Conservation (phyloP, 352 stramenopile species). For the Thalassiosira pacifica region DNA sequence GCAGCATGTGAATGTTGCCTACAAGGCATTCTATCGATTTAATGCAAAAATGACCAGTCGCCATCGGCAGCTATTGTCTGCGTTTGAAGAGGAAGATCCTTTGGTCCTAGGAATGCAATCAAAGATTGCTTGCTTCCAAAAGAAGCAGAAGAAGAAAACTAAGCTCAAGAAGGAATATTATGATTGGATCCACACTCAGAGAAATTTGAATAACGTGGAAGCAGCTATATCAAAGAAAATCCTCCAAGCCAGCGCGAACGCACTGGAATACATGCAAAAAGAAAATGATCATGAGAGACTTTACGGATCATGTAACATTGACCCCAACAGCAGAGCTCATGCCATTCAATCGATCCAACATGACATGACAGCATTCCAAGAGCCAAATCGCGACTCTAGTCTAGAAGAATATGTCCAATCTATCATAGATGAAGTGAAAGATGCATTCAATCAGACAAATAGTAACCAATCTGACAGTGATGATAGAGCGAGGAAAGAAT, state of each 20-base stretch:
- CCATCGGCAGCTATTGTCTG: slow-evolving; percentile 7
- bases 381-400: background rate
- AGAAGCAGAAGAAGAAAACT: slow-evolving; percentile 22
- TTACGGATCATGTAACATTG: background rate
- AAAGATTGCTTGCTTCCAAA: slow-evolving; percentile 26
- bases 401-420: slow-evolving; percentile 10
- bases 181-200: slow-evolving; percentile 40
- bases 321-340: slow-evolving; percentile 17
- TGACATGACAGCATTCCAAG: background rate
- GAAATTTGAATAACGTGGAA: slow-evolving; percentile 21
- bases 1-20: too few relatives aligned
- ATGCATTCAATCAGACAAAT: background rate
- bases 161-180: slow-evolving; percentile 21
- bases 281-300: background rate
- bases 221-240: slow-evolving; percentile 39
- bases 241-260: background rate
- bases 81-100: slow-evolving; percentile 32
- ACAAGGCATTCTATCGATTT: too few relatives aligned
- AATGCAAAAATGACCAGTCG: too few relatives aligned
- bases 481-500: background rate
- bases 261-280: slow-evolving; percentile 16
- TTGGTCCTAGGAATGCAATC: slow-evolving; percentile 28
- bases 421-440: slow-evolving; percentile 9
- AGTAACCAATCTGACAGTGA: background rate
- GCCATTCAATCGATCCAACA: slow-evolving; percentile 9